A percentile compares a stretch with the other conserved stretches of the same genome.
These are phyloP conservation scores for Mycena metata DNA, from an alignment of 768 basidiomycete genomes.

Conservation along the genomic window DNA sequence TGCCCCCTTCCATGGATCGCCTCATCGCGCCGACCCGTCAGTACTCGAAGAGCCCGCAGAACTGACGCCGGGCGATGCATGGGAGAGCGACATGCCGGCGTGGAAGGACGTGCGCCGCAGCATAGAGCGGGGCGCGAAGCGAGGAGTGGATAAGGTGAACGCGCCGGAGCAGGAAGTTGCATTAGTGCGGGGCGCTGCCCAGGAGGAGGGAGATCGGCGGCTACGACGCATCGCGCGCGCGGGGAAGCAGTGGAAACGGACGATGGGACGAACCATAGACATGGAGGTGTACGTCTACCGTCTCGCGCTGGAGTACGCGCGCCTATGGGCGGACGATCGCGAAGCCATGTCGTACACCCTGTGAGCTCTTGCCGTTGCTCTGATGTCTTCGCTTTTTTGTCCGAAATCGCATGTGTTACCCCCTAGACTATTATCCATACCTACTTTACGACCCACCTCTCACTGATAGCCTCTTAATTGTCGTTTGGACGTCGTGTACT, in stretches of 20 bases:
- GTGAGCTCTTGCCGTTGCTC: neutral
- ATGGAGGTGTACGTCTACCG: conserved; percentile 96
- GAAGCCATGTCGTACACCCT: conserved; percentile 65
- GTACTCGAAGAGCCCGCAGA: neutral
- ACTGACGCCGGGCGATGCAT: too few relatives aligned
- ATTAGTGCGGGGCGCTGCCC: conserved; percentile 39
- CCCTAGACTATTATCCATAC: too few relatives aligned
- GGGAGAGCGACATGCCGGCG: too few relatives aligned
- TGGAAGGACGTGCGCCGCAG: too few relatives aligned
- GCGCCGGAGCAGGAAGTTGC: conserved; percentile 43
- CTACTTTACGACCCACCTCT: too few relatives aligned
- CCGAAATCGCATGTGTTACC: too few relatives aligned
- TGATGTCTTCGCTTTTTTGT: too few relatives aligned
- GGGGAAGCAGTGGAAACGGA: conserved; percentile 94
- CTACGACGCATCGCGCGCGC: conserved; percentile 88
- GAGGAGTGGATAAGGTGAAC: too few relatives aligned
- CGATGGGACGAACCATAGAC: conserved; percentile 84
- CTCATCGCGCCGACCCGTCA: neutral
- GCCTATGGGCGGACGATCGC: conserved; percentile 88
- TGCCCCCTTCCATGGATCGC: conserved; percentile 34
- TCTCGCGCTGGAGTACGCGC: conserved; percentile 89
- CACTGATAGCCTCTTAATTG: too few relatives aligned
- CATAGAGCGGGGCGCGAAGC: too few relatives aligned
- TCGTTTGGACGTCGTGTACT: too few relatives aligned
- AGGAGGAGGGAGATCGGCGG: conserved; percentile 76